Percentiles rank a stretch among this genome's conserved stretches.
phyloP scores from a whole-genome alignment of 768 basidiomycete genomes.

The Psilocybe sp. region DNA sequence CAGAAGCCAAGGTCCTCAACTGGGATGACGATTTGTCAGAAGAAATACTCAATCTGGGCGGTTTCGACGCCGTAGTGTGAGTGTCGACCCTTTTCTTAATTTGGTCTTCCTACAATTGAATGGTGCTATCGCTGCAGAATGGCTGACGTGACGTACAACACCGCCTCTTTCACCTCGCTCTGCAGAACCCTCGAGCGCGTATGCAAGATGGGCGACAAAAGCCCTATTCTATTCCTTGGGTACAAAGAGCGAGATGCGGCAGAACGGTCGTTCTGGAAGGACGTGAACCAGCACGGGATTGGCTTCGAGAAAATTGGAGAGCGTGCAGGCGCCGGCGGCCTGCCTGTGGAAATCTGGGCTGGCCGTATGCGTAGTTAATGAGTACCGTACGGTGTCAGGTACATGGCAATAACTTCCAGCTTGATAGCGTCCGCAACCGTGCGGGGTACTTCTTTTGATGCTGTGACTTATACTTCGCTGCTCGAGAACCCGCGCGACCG shows the following conservation, averaged over 20 bases:
- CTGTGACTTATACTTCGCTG: too few species aligned
- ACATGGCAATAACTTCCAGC: too few species aligned
- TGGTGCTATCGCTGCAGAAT: slow-evolving; percentile 48
- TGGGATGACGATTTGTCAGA: slow-evolving; percentile 71
- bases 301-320: slow-evolving; percentile 53
- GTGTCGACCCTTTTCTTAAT: slow-evolving; percentile 21
- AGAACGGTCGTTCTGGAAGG: slow-evolving; percentile 75
- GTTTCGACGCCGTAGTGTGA: slow-evolving; percentile 70
- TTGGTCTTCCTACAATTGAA: background rate
- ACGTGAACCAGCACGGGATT: slow-evolving; percentile 51
- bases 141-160: slow-evolving; percentile 94
- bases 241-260: slow-evolving; percentile 84
- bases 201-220: slow-evolving; percentile 28
- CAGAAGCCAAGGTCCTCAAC: slow-evolving; percentile 51
- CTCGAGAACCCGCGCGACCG: too few species aligned
- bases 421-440: too few species aligned
- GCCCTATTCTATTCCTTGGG: slow-evolving; percentile 60
- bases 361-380: background rate
- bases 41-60: slow-evolving; percentile 31
- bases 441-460: too few species aligned
- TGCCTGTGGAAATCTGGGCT: slow-evolving; percentile 69
- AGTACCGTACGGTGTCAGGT: too few species aligned
- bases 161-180: slow-evolving; percentile 76
- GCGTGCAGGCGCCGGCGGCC: slow-evolving; percentile 57
- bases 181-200: slow-evolving; percentile 62